Conservation (phyloP, 805 yeast genomes). For the Trichomonascus vanleenenianus region DNA sequence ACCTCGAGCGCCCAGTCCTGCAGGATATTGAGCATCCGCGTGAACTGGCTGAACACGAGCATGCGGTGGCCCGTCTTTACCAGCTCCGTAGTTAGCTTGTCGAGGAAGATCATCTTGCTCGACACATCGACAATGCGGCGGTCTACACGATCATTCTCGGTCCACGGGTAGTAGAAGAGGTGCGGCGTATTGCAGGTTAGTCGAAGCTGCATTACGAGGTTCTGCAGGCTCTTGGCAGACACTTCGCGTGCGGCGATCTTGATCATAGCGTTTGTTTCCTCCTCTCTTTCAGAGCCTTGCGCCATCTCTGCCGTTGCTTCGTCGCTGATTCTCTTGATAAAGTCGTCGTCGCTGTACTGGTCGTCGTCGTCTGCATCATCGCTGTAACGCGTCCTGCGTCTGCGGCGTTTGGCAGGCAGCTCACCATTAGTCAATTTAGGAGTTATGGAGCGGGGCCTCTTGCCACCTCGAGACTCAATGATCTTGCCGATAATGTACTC, state of each 20-base stretch:
- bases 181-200: conserved; percentile 82
- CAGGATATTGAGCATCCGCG: conserved; percentile 70
- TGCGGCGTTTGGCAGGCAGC: not conserved
- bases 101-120: conserved; percentile 64
- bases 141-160: conserved; percentile 35
- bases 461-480: conserved; percentile 13
- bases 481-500: conserved; percentile 26
- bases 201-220: conserved; percentile 76
- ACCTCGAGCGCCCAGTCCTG: conserved; percentile 64
- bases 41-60: conserved; percentile 81
- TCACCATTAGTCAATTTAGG: too few relatives aligned
- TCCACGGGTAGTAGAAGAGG: conserved; percentile 73
- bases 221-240: conserved; percentile 48
- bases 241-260: conserved; percentile 33
- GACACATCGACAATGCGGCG: conserved; percentile 46
- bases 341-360: conserved; percentile 26
- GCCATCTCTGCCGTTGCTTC: not conserved
- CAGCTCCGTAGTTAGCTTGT: conserved; percentile 51
- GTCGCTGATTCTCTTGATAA: conserved; percentile 5
- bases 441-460: too few relatives aligned
- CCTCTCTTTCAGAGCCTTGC: not conserved
- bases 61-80: conserved; percentile 53
- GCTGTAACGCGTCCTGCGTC: not conserved
- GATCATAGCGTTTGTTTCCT: conserved; percentile 14
- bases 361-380: conserved; percentile 4